phyloP scores from a whole-genome alignment of 139 green algal species.

The Pseudopediastrum boryanum region DNA sequence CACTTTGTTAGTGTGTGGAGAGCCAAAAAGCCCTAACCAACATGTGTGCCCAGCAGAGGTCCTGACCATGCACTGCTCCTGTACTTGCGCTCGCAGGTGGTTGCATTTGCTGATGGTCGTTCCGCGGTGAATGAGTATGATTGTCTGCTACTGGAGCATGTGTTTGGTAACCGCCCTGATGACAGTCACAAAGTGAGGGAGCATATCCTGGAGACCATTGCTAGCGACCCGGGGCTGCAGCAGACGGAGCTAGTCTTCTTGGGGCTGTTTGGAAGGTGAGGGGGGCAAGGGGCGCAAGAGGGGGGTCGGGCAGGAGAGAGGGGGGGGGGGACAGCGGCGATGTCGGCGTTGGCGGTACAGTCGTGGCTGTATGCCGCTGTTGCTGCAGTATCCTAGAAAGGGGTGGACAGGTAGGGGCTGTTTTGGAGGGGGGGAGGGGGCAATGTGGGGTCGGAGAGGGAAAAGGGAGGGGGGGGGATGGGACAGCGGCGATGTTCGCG shows the following conservation, averaged over 20 bases:
- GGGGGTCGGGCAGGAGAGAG: neutral
- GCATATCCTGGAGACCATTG: slow-evolving; percentile 82
- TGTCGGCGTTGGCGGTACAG: too few species aligned
- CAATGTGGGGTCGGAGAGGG: too few species aligned
- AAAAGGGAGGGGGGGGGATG: too few species aligned
- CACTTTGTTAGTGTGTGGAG: too few species aligned
- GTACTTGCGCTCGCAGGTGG: slow-evolving; percentile 64
- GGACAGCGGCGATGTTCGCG: too few species aligned
- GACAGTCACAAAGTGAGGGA: slow-evolving; percentile 73
- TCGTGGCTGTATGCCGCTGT: too few species aligned
- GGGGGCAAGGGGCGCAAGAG: neutral
- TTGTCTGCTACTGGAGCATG: slow-evolving; percentile 89
- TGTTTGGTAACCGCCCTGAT: slow-evolving; percentile 86
- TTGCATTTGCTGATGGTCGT: slow-evolving; percentile 81
- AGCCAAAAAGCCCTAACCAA: too few species aligned
- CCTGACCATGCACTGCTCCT: too few species aligned
- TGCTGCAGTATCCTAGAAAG: too few species aligned
- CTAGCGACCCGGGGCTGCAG: slow-evolving; percentile 81
- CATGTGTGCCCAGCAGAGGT: neutral
- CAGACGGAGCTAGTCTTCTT: slow-evolving; percentile 87
- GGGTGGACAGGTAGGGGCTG: too few species aligned
- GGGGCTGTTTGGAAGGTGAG: slow-evolving; percentile 80
- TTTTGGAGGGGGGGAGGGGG: too few species aligned
- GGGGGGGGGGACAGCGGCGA: neutral
- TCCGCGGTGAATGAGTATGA: slow-evolving; percentile 76